Percentiles rank a stretch among this genome's conserved stretches.
These are phyloP conservation scores for Lecanicillium sp. DNA, from an alignment of 2,329 filamentous ascomycete species.

Conservation along the genomic window DNA sequence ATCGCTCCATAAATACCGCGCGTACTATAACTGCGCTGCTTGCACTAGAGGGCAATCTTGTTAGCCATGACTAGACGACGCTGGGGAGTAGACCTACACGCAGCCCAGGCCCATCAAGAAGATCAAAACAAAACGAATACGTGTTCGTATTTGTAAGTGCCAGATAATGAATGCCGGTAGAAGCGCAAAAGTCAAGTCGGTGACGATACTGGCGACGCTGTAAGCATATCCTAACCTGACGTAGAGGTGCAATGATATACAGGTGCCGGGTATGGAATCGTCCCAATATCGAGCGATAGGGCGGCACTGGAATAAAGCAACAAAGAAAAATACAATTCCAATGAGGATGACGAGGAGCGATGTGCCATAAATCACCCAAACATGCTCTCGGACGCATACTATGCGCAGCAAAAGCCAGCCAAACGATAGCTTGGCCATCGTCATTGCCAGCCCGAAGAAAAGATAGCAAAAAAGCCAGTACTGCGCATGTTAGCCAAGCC, in stretches of 20 bases:
- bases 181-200: slow-evolving; percentile 42
- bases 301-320: slow-evolving; percentile 25
- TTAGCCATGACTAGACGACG: neutral
- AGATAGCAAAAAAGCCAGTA: slow-evolving; percentile 22
- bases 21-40: slow-evolving; percentile 34
- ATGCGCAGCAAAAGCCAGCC: slow-evolving; percentile 23
- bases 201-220: slow-evolving; percentile 38
- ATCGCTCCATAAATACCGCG: slow-evolving; percentile 27
- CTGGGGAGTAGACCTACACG: slow-evolving; percentile 25
- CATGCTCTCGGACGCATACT: slow-evolving; percentile 16
- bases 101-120: slow-evolving; percentile 50
- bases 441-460: slow-evolving; percentile 21
- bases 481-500: slow-evolving; percentile 9
- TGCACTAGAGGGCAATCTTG: slow-evolving; percentile 24
- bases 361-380: slow-evolving; percentile 24
- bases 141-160: slow-evolving; percentile 43
- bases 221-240: slow-evolving; percentile 43
- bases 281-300: slow-evolving; percentile 26
- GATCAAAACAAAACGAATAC: slow-evolving; percentile 43
- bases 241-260: slow-evolving; percentile 31
- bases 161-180: slow-evolving; percentile 46
- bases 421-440: slow-evolving; percentile 22
- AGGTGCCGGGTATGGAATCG: slow-evolving; percentile 20
- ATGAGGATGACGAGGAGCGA: slow-evolving; percentile 24
- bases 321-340: slow-evolving; percentile 26